These are phyloP conservation scores for Cryptosporidium parvum DNA, from an alignment of 169 alveolate species.

Conservation along the genomic window DNA sequence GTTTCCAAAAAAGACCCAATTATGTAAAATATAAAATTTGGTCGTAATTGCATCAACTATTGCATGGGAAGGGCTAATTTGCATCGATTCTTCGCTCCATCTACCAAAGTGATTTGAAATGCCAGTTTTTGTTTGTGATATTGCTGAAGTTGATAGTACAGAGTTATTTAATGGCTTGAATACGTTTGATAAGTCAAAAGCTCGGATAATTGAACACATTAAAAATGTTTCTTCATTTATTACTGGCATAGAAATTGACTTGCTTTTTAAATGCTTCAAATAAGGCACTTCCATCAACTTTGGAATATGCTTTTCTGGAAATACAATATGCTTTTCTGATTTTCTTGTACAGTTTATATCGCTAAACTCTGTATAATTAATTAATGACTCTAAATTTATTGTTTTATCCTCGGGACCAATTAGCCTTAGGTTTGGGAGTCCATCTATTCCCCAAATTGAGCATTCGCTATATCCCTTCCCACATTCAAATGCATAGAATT, in stretches of 20 bases:
- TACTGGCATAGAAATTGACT: constrained; percentile 55
- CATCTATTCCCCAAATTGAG: constrained; percentile 57
- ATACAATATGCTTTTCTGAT: constrained; percentile 25
- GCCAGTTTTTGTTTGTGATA: not conserved
- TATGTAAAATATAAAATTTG: constrained; percentile 45
- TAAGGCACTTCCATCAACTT: constrained; percentile 22
- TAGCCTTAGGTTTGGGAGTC: constrained; percentile 49
- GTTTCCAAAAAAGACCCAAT: constrained; percentile 68
- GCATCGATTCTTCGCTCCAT: constrained; percentile 59
- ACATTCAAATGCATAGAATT: constrained; percentile 70
- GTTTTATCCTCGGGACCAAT: constrained; percentile 13
- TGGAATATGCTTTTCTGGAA: constrained; percentile 55
- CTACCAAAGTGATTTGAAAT: constrained; percentile 10
- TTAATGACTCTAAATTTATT: constrained; percentile 21
- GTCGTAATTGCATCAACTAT: constrained; percentile 48
- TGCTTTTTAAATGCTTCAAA: not conserved
- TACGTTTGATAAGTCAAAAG: constrained; percentile 36
- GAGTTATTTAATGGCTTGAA: constrained; percentile 23
- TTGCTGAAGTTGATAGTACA: not conserved
- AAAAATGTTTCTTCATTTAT: constrained; percentile 46
- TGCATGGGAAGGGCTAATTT: constrained; percentile 39
- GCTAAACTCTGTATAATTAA: constrained; percentile 36
- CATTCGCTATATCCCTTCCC: constrained; percentile 60
- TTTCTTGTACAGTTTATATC: constrained; percentile 56
- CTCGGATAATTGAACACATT: constrained; percentile 45